Conservation (phyloP, 2,329 filamentous ascomycete genomes). For the Ophiocordyceps camponoti-rufipedis region DNA sequence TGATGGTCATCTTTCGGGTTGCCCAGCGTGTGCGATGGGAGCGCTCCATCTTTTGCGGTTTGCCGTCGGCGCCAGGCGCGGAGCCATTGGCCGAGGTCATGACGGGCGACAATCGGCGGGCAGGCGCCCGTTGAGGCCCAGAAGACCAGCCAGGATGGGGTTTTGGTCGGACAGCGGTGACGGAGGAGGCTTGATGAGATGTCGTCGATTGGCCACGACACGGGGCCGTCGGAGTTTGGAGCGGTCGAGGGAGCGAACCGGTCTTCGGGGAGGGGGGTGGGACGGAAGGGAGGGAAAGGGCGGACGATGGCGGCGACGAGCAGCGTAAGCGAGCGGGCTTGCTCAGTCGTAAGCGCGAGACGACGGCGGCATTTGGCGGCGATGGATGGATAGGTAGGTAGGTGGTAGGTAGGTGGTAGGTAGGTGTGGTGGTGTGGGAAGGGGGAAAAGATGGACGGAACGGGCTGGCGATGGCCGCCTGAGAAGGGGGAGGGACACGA, state of each 20-base stretch:
- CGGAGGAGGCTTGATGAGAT: not conserved
- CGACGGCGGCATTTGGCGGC: not conserved
- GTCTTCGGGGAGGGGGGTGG: not conserved
- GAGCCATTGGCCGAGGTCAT: not conserved
- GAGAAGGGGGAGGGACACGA: not conserved
- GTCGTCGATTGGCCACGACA: not conserved
- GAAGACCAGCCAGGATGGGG: not conserved
- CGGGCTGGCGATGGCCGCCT: not conserved
- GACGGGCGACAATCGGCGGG: not conserved
- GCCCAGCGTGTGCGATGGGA: constrained; percentile 86
- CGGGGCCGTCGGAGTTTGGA: not conserved
- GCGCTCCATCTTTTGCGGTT: constrained; percentile 6
- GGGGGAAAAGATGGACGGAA: not conserved
- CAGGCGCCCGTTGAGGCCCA: not conserved
- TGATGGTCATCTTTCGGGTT: constrained; percentile 68
- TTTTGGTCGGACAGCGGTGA: not conserved
- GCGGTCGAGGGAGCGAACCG: not conserved
- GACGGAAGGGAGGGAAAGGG: not conserved
- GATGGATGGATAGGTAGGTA: not conserved
- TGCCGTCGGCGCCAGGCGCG: constrained; percentile 10
- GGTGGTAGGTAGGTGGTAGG: not conserved
- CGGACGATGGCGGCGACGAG: not conserved
- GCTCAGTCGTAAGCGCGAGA: not conserved
- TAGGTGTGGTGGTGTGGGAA: not conserved
- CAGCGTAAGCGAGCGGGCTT: not conserved